Evolutionary conservation across 768 basidiomycete species (phyloP).

Genomic region (Myochromella boudieri): DNA sequence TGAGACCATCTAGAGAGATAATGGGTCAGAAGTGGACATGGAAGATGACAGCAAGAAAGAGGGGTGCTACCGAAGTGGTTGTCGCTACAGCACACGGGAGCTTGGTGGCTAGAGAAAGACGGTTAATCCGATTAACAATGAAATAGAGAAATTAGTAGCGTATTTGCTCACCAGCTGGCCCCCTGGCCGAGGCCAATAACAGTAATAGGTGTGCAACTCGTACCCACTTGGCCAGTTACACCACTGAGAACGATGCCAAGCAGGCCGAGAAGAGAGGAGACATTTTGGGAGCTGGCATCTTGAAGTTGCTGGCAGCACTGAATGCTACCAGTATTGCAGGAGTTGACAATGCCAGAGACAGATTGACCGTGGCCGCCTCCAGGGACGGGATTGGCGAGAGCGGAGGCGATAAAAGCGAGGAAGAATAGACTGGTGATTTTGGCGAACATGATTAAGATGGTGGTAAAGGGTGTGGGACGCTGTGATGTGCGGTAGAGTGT

Average conservation of each 20-base stretch:
- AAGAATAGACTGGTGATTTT: constrained; percentile 25
- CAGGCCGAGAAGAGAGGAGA: constrained; percentile 8
- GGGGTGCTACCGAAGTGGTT: constrained; percentile 8
- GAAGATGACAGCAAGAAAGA: background rate
- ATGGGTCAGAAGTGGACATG: background rate
- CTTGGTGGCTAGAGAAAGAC: constrained; percentile 3
- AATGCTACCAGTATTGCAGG: constrained; percentile 28
- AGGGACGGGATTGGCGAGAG: constrained; percentile 18
- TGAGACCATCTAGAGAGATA: background rate
- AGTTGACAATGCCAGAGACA: constrained; percentile 12
- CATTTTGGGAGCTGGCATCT: constrained; percentile 10
- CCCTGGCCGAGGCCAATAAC: constrained; percentile 19
- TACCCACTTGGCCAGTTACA: constrained; percentile 12
- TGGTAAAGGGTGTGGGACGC: too few relatives aligned
- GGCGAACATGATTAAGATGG: constrained; percentile 27
- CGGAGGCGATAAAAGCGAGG: constrained; percentile 9
- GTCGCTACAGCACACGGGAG: constrained; percentile 11
- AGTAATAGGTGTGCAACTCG: constrained; percentile 23
- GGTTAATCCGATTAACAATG: background rate
- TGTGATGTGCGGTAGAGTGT: too few relatives aligned
- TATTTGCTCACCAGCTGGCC: constrained; percentile 17
- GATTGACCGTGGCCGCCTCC: too few relatives aligned
- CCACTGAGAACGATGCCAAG: constrained; percentile 5
- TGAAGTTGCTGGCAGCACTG: constrained; percentile 27
- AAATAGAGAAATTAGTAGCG: too few relatives aligned